Percentiles rank a stretch among this genome's conserved stretches.
phyloP scores from a whole-genome alignment of 768 basidiomycete species.

The Leccinum rimulosum region DNA sequence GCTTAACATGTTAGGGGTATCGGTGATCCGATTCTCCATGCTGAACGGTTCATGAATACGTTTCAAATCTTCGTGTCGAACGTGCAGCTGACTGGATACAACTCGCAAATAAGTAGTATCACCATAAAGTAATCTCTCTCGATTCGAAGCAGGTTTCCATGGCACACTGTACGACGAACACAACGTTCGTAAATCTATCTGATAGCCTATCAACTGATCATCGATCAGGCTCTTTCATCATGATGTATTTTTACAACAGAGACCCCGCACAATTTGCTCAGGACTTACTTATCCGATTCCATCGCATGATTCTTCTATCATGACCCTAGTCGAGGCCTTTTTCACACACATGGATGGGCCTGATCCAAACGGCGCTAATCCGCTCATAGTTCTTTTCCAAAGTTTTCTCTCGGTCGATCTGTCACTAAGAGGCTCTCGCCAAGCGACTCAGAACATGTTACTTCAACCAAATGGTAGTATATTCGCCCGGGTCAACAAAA shows the following conservation, averaged over 20 bases:
- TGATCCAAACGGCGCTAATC: too few relatives aligned
- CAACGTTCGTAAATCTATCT: too few relatives aligned
- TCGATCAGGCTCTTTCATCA: not conserved
- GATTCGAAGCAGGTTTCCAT: not conserved
- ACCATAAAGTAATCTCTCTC: not conserved
- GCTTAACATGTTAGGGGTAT: too few relatives aligned
- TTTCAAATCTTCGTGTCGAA: too few relatives aligned
- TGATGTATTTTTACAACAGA: not conserved
- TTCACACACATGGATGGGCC: too few relatives aligned
- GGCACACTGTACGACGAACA: too few relatives aligned
- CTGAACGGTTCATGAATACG: too few relatives aligned
- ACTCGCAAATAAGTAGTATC: too few relatives aligned
- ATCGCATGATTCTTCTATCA: too few relatives aligned
- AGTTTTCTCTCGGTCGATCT: not conserved
- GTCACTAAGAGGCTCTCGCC: not conserved
- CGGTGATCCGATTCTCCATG: too few relatives aligned
- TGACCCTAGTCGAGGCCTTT: too few relatives aligned
- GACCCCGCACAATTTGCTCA: conserved; percentile 1
- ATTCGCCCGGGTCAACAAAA: not conserved
- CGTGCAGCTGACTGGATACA: too few relatives aligned
- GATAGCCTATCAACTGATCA: not conserved
- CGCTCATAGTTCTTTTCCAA: not conserved
- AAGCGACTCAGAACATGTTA: not conserved
- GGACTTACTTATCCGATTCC: not conserved
- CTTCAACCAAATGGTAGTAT: not conserved